Conservation (phyloP, 768 basidiomycete genomes). For the Russula earlei region DNA sequence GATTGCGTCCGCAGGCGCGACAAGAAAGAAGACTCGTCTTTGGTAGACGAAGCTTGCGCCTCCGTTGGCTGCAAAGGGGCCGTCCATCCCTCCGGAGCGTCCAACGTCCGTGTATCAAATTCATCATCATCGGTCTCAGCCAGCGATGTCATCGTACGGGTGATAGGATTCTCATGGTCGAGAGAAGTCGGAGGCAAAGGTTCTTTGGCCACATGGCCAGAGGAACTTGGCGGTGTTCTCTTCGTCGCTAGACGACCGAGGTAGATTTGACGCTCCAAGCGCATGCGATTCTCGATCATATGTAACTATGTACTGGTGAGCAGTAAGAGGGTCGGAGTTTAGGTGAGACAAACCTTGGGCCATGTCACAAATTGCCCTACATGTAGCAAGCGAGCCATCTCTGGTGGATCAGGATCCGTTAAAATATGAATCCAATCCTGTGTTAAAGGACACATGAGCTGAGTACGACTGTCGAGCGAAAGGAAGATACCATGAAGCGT, state of each 20-base stretch:
- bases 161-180: conserved; percentile 11
- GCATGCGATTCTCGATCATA: conserved; percentile 88
- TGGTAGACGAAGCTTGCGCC: not conserved
- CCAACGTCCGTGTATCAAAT: conserved; percentile 10
- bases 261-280: conserved; percentile 74
- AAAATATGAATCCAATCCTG: conserved; percentile 37
- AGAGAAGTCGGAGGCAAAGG: not conserved
- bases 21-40: conserved; percentile 14
- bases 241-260: conserved; percentile 70
- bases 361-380: conserved; percentile 91
- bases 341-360: conserved; percentile 63
- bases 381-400: conserved; percentile 78
- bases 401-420: conserved; percentile 70
- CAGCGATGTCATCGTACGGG: not conserved
- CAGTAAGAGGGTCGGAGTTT: not conserved
- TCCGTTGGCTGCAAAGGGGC: conserved; percentile 3
- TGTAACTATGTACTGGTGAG: conserved; percentile 49
- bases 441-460: not conserved
- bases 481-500: conserved; percentile 45
- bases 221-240: conserved; percentile 33
- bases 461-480: conserved; percentile 4
- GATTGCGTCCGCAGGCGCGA: conserved; percentile 19
- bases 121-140: conserved; percentile 21
- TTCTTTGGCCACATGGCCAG: conserved; percentile 18
- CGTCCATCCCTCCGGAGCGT: conserved; percentile 4